These are phyloP conservation scores for Proliferodiscus dingleyae DNA, from an alignment of 2,329 filamentous ascomycete species.

Conservation along the genomic window DNA sequence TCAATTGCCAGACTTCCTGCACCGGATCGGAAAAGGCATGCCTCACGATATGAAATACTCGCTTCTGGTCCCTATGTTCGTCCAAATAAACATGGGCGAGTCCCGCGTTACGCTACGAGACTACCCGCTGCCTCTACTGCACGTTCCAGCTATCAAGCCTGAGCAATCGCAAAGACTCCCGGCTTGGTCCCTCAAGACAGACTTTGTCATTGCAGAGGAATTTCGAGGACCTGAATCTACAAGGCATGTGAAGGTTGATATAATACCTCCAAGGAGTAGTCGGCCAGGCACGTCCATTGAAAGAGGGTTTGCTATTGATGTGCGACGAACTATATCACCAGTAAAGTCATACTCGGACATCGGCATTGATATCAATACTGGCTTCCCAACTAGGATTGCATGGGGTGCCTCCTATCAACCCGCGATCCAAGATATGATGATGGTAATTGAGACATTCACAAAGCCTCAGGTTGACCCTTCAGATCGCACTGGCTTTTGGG, in stretches of 20 bases:
- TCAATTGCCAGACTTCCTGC: conserved; percentile 77
- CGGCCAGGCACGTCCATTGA: conserved; percentile 50
- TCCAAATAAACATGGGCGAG: conserved; percentile 87
- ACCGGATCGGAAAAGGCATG: conserved; percentile 94
- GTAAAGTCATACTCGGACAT: conserved; percentile 97
- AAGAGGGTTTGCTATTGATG: conserved; percentile 75
- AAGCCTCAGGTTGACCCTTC: conserved; percentile 93
- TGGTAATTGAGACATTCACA: conserved; percentile 95
- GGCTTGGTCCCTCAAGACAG: conserved; percentile 78
- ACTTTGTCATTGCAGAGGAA: conserved; percentile 96
- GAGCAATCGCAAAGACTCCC: conserved; percentile 75
- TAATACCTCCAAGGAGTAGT: conserved; percentile 65
- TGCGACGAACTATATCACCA: conserved; percentile 84
- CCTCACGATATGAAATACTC: conserved; percentile 87
- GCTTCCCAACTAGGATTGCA: conserved; percentile 84
- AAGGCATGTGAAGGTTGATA: conserved; percentile 73
- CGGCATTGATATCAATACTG: conserved; percentile 86
- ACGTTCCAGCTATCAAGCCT: conserved; percentile 77
- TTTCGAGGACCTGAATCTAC: conserved; percentile 76
- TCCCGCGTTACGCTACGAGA: conserved; percentile 81
- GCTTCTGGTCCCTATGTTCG: conserved; percentile 81
- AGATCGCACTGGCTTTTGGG: conserved; percentile 95
- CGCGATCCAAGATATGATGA: conserved; percentile 99
- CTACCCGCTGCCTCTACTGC: conserved; percentile 86
- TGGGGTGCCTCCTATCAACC: conserved; percentile 98